Base-by-base conservation (phyloP, 192 early-diverging fungal genomes). In the Haplosporangium gracile region DNA sequence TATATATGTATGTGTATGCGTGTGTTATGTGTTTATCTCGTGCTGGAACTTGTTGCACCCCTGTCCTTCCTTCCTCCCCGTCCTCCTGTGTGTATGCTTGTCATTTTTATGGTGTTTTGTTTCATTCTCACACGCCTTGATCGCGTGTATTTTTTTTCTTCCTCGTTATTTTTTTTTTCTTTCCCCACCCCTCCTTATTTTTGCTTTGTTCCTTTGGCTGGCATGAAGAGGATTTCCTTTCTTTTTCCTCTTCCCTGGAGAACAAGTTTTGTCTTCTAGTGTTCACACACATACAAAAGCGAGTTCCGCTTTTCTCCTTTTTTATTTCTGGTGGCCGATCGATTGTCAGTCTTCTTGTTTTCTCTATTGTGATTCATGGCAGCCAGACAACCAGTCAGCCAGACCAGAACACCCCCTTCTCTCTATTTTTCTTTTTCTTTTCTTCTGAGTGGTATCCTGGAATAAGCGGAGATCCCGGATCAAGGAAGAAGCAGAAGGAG, bases 391-490 rank as follows among this genome's bases (percentile, higher is more conserved):
- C n/a, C n/a, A n/a, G n/a, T n/a, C 60, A 13, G 29, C 29, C 55
- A 26, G 6, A 24, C 18, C 60, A 15, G 57, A 65, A 26, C n/a
- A 5, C 32, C 29, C 26, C 60, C 11, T 65, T 63, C 26, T 57
- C 55, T 57, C 2, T 57, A n/a, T n/a, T n/a, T n/a, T n/a, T n/a
- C n/a, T n/a, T 60, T n/a, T 32, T 65, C 11, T 34, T 32, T 15
- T 32, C 60, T 65, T 65, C 29, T 32, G 26, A 65, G 13, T 29
- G 60, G 26, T 65, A 29, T 34, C 60, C 26, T 65, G 60, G 29
- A 65, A 65, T 32, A 34, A 65, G 60, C 29, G 60, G 60, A 65
- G 60, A 65, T 65, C 60, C 29, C 60, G 26, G n/a, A 65, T 65
- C 29, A 65, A 65, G 26, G 26, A 65, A 10, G 55, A 26, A 32